phyloP scores from a whole-genome alignment of 225 moss, liverwort and hornwort genomes.

The Ulota crispa region DNA sequence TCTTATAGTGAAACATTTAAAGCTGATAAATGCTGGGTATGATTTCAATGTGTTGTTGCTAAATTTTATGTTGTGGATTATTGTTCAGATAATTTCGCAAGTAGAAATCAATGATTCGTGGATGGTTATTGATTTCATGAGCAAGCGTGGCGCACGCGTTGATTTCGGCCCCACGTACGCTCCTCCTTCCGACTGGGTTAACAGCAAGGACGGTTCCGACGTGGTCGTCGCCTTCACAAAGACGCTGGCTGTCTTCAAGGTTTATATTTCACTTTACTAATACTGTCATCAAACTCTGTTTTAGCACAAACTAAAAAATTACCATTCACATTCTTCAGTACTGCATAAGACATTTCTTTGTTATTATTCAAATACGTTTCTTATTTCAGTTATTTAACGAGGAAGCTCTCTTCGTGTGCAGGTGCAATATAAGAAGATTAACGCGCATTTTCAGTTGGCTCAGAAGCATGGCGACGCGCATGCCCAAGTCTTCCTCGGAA shows the following conservation, averaged over 20 bases:
- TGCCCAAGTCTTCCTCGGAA: not conserved
- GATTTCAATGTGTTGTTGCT: not conserved
- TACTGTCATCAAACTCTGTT: not conserved
- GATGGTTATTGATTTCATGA: constrained; percentile 20
- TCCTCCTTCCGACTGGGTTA: constrained; percentile 2
- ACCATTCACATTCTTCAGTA: not conserved
- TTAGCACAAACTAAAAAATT: not conserved
- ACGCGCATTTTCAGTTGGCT: constrained; percentile 3
- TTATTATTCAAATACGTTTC: too few relatives aligned
- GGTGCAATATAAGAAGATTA: constrained; percentile 16
- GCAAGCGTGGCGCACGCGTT: constrained; percentile 10
- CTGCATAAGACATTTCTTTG: too few relatives aligned
- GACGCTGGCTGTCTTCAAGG: constrained; percentile 27
- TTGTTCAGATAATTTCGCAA: not conserved
- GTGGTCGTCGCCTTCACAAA: constrained; percentile 19
- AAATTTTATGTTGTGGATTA: not conserved
- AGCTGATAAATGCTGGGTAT: not conserved
- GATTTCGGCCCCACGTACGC: constrained; percentile 24
- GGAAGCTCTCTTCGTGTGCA: not conserved
- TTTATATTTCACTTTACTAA: not conserved
- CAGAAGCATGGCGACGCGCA: constrained; percentile 15
- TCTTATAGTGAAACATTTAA: not conserved
- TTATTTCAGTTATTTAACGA: not conserved
- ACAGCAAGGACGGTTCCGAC: constrained; percentile 10
- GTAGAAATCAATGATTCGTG: constrained; percentile 22